Evolutionary conservation across 2,329 filamentous ascomycete species (phyloP), one percentile per base, ranked within the genome.

Genomic region (Epichloe coenophiala): DNA sequence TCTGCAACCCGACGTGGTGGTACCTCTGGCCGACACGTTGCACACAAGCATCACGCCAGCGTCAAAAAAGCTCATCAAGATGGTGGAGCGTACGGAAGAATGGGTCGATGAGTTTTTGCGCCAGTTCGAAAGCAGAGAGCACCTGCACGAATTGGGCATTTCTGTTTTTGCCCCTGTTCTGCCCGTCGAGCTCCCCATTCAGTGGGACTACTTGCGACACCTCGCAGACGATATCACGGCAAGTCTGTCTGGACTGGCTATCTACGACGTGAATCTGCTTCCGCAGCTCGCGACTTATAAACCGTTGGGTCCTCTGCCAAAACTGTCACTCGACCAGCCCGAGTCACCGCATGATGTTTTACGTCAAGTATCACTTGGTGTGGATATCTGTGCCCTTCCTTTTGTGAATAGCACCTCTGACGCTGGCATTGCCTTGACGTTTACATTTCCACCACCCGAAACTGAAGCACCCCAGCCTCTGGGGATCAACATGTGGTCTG

Each of bases 61-160:
- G 3, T 70, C 75, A 9, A 95, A 94, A 67, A 78, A 90, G 44
- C 78, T 85, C 45, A 74, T 81, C 37, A 89, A 87, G 60, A 96
- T 95, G 82, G 83, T 81, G 23, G 88, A 93, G 61, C 77, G 91
- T 51, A 95, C 88, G 1, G 85, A 93, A 62, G 76, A 78, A 38
- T 97, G 89, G 88, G 72, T 91, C 17, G 77, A 80, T 23, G 78
- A 85, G 55, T 80, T 88, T 47, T 71, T 89, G 37, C 62, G 63
- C 19, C 56, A 61, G n/a, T 55, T 61, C 11, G 57, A 58, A 45
- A 56, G 55, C 27, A 59, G 60, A 17, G 58, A 62, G 19, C 61
- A 53, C 12, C 52, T 59, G 13, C 59, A 60, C 6, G 60, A 59
- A 13, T 45, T 58, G 5, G 63, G 55, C 1, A 65, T 71, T 27